Conservation (phyloP, 2,329 filamentous ascomycete species). For the Aspergillus ruber region DNA sequence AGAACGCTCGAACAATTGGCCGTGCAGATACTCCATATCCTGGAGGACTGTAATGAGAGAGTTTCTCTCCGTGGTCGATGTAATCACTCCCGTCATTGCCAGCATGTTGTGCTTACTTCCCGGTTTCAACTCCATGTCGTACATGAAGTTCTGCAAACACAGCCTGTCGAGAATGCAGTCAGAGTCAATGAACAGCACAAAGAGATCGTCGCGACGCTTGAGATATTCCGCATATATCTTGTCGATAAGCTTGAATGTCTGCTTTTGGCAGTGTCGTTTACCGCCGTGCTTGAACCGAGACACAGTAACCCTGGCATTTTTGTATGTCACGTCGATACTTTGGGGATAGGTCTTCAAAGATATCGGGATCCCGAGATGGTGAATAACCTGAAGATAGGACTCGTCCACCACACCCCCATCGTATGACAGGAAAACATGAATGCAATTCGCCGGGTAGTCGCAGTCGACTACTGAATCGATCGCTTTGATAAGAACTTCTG, state of each 20-base stretch:
- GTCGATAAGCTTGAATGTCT: constrained; percentile 88
- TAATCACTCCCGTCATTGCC: constrained; percentile 96
- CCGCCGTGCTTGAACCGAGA: constrained; percentile 90
- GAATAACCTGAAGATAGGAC: constrained; percentile 77
- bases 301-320: constrained; percentile 75
- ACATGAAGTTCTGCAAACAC: constrained; percentile 95
- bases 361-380: constrained; percentile 73
- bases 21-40: constrained; percentile 97
- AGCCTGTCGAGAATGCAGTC: constrained; percentile 89
- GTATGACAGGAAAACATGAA: constrained; percentile 93
- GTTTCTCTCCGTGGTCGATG: constrained; percentile 82
- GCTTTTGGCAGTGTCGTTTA: constrained; percentile 89
- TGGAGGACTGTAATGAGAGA: constrained; percentile 87
- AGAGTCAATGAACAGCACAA: constrained; percentile 94
- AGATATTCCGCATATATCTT: constrained; percentile 84
- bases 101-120: constrained; percentile 89
- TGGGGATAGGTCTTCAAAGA: constrained; percentile 68
- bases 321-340: constrained; percentile 85
- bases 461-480: constrained; percentile 88
- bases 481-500: constrained; percentile 74
- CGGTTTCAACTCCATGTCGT: constrained; percentile 95
- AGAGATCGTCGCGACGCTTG: constrained; percentile 81
- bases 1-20: constrained; percentile 89
- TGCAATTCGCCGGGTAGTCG: constrained; percentile 85
- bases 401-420: constrained; percentile 87